A percentile compares a stretch with the other conserved stretches of the same genome.
Evolutionary conservation across 2,329 filamentous ascomycete genomes (phyloP).

Genomic region (Cladophialophora yegresii): DNA sequence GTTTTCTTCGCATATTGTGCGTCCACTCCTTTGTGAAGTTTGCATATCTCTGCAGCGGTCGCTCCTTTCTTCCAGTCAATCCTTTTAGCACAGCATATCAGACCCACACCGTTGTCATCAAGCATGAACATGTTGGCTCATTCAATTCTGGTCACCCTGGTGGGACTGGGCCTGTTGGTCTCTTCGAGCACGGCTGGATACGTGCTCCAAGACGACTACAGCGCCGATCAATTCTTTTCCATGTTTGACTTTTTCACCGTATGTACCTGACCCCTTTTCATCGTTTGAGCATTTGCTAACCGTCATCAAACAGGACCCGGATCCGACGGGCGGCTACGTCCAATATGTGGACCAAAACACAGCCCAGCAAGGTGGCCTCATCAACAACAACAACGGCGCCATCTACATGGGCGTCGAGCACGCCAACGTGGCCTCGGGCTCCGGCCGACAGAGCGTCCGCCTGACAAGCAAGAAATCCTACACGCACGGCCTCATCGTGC

Average conservation of each 20-base stretch:
- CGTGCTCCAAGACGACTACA: conserved; percentile 53
- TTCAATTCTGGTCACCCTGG: conserved; percentile 30
- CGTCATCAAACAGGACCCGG: conserved; percentile 50
- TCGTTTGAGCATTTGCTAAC: no score
- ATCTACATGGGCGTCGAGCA: conserved; percentile 72
- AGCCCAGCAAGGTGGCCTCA: conserved; percentile 61
- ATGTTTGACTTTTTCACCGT: conserved; percentile 57
- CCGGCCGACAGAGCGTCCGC: conserved; percentile 70
- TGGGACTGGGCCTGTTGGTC: conserved; percentile 30
- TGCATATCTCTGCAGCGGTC: conserved; percentile 17
- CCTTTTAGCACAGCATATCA: conserved; percentile 3
- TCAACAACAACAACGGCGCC: conserved; percentile 57
- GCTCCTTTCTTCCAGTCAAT: conserved; percentile 21
- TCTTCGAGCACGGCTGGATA: conserved; percentile 43
- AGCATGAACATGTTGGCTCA: conserved; percentile 36
- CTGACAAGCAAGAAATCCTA: conserved; percentile 67
- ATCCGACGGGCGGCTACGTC: conserved; percentile 77
- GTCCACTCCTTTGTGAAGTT: conserved; percentile 26
- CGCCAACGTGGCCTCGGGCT: conserved; percentile 55
- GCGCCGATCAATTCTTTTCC: conserved; percentile 52
- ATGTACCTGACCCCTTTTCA: conserved; percentile 32
- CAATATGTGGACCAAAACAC: conserved; percentile 63
- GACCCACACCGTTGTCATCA: conserved; percentile 1
- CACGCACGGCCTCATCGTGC: conserved; percentile 67
- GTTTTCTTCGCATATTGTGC: conserved; percentile 19